Base-by-base conservation (phyloP, 1,284 basidiomycete species). In the Bjerkandera adusta region DNA sequence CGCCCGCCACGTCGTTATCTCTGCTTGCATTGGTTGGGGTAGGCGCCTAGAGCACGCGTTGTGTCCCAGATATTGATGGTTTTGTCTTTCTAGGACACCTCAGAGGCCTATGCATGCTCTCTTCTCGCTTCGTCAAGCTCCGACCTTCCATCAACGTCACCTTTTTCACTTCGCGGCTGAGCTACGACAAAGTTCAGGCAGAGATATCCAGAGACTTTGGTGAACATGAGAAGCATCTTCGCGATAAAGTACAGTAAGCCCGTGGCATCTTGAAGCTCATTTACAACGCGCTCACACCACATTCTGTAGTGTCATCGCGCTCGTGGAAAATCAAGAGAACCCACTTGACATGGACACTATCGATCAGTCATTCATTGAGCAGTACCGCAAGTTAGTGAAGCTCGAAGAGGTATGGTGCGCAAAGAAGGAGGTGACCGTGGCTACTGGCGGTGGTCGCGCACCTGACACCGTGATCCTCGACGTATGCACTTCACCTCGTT, bases 301-400 rank as follows among this genome's bases (percentile, higher is more conserved):
- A 12, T 20, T 7, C 12, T 36, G 15, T 21, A 47, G 49, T n/a
- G 22, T 50, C 7, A 20, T 42, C 5, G 47, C 47, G 12, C 38
- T 48, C 5, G 16, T 13, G 1, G 27, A 24, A 10, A 25, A 47
- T 16, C 30, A 22, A 21, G 11, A 18, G n/a, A 29, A 45, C 24
- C 37, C 37, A 1, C 6, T 42, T 11, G 42, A 48, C 34, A 36
- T 34, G 18, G 38, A 48, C 2, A 37, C 41, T 2, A n/a, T 48
- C 21, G 33, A 35, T 8, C 30, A 7, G 5, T n/a, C 27, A 3
- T 51, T 51, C 43, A 34, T n/a, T 7, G n/a, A 20, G 27, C 22
- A 27, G 15, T 51, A 45, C 21, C 32, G 16, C 11, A 34, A 29
- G 16, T 46, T 51, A n/a, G 21, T 42, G 4, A 16, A 21, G 13